These are phyloP conservation scores for Cubamyces lactineus DNA, from an alignment of 768 basidiomycete species.

Conservation along the genomic window DNA sequence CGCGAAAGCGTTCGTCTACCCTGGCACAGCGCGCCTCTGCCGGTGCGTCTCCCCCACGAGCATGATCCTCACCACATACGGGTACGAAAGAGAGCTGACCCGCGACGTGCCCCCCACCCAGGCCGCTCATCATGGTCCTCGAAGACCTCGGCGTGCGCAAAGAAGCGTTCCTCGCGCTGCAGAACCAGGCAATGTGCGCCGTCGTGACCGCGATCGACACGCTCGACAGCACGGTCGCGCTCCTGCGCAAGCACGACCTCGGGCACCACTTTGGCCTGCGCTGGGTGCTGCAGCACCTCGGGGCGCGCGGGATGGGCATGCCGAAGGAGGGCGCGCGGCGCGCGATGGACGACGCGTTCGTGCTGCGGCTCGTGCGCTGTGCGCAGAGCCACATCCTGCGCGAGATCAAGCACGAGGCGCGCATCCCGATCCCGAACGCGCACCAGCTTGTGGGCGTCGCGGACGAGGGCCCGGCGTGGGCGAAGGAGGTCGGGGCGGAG, in stretches of 20 bases:
- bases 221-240: conserved; percentile 45
- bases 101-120: conserved; percentile 31
- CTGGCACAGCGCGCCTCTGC: conserved; percentile 70
- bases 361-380: conserved; percentile 24
- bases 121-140: conserved; percentile 74
- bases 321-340: conserved; percentile 12
- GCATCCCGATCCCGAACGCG: conserved; percentile 71
- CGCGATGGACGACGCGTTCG: conserved; percentile 26
- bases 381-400: conserved; percentile 70
- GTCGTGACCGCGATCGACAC: conserved; percentile 64
- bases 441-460: conserved; percentile 79
- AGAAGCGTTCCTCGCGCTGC: conserved; percentile 62
- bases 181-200: conserved; percentile 56
- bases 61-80: neutral
- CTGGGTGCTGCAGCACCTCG: conserved; percentile 52
- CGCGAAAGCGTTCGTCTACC: conserved; percentile 59
- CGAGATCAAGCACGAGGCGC: conserved; percentile 74
- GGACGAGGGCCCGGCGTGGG: conserved; percentile 78
- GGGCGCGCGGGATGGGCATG: conserved; percentile 33
- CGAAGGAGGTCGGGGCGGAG: conserved; percentile 42
- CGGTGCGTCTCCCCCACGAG: conserved; percentile 45
- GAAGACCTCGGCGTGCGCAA: conserved; percentile 70
- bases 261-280: conserved; percentile 52
- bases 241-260: conserved; percentile 53
- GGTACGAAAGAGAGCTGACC: neutral